Base-by-base conservation (phyloP, 495 filamentous ascomycete genomes). In the Elasticomyces elasticus region DNA sequence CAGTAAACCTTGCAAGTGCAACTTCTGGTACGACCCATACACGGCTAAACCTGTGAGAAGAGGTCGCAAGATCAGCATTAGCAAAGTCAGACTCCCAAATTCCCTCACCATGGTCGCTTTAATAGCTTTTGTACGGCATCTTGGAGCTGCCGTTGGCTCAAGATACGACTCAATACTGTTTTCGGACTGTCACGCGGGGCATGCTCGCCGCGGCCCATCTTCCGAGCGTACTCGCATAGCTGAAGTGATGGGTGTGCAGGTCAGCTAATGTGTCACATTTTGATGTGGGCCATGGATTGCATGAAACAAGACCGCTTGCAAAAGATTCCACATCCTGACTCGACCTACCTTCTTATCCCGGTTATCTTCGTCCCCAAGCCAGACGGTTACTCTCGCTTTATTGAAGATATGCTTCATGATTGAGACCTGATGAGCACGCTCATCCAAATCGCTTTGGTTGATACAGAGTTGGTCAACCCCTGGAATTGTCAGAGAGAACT, bases 401-500 rank as follows among this genome's bases (percentile, higher is more conserved):
- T 9, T 40, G 58, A 48, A 68, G 52, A 68, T 66, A 5, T 60
- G 12, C 4, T 54, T 47, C 64, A 68, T 66, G 25, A 63, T 54
- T 26, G 41, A 48, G 10, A 68, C 66, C 22, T 65, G 49, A 2
- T 42, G 43, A 22, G 49, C 42, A 10, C 59, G 58, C 47, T 68
- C 66, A 6, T 50, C 20, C 0, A 43, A 38, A 24, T 68, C 62
- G 5, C 45, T 37, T 42, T 68, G 66, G 38, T 68, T 65, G 37
- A 68, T 68, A 45, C 64, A 67, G 27, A 67, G 44, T 1, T 58
- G 56, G 44, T 67, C 65, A 12, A 56, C 48, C 62, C n/a, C n/a
- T n/a, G n/a, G n/a, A n/a, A n/a, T n/a, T n/a, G n/a, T n/a, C n/a
- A n/a, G n/a, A n/a, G n/a, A n/a, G n/a, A n/a, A n/a, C n/a, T n/a